Conservation (phyloP, 345 rosid species). For the Xanthoceras sorbifolium region DNA sequence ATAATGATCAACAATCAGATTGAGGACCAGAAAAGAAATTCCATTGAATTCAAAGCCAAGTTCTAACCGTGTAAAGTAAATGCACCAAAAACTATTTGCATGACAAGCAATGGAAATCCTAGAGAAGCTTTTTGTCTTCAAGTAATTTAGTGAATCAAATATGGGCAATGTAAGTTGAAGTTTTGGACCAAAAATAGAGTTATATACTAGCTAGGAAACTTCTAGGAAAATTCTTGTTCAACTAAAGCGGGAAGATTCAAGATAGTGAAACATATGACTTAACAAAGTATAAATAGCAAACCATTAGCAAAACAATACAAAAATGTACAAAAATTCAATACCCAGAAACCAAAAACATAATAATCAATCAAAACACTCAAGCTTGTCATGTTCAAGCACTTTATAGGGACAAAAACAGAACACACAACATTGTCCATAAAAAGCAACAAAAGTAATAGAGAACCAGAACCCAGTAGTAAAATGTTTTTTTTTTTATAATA, state of each 20-base stretch:
- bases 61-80: neutral
- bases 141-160: neutral
- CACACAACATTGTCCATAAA: neutral
- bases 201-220: constrained; percentile 4
- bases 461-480: neutral
- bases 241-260: neutral
- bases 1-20: neutral
- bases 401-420: neutral
- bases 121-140: neutral
- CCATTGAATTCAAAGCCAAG: neutral
- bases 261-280: neutral
- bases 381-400: neutral
- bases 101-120: neutral
- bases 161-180: neutral
- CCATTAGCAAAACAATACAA: neutral
- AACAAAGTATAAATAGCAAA: neutral
- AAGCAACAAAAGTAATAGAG: too few relatives aligned
- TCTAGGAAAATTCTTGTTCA: constrained; percentile 18
- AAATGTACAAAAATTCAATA: neutral
- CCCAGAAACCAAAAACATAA: constrained; percentile 1
- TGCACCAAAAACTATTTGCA: constrained; percentile 2
- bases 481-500: neutral
- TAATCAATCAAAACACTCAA: neutral
- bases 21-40: neutral
- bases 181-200: neutral